Conservation (phyloP, 1,284 basidiomycete species). For the Microbotryum silenes-acaulis region DNA sequence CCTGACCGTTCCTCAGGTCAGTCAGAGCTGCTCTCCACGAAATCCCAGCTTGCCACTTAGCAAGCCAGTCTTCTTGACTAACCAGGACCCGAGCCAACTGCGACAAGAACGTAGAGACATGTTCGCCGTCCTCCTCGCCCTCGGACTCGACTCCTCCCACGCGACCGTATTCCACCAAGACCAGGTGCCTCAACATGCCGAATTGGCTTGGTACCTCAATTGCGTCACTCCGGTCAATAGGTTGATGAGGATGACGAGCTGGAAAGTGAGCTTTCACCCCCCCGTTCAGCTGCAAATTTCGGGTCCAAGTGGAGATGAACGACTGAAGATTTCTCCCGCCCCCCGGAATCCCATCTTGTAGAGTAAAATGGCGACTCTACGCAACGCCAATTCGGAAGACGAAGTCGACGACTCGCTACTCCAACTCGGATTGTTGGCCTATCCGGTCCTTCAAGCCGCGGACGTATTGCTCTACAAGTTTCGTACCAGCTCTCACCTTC, state of each 20-base stretch:
- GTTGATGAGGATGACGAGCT: constrained; percentile 44
- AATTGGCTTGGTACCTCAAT: constrained; percentile 85
- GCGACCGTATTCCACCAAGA: constrained; percentile 83
- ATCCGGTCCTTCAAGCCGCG: constrained; percentile 88
- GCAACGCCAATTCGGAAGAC: constrained; percentile 63
- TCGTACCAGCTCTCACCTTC: constrained; percentile 28
- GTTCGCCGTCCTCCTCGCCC: constrained; percentile 72
- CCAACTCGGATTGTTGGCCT: constrained; percentile 78
- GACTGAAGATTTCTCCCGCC: too few relatives aligned
- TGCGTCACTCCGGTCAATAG: constrained; percentile 77
- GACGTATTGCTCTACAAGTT: constrained; percentile 82
- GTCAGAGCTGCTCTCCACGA: not conserved
- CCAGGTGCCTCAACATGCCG: constrained; percentile 74
- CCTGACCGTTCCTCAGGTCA: constrained; percentile 61
- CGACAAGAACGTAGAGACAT: constrained; percentile 61
- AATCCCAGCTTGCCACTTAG: not conserved
- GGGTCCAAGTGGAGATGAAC: too few relatives aligned
- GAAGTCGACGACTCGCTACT: constrained; percentile 74
- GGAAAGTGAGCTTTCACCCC: constrained; percentile 21
- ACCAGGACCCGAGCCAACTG: constrained; percentile 59
- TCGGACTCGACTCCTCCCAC: constrained; percentile 61
- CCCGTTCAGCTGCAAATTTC: too few relatives aligned
- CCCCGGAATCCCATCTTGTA: constrained; percentile 36
- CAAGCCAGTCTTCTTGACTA: not conserved
- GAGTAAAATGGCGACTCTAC: constrained; percentile 65